Conservation (phyloP, 306 rosid genomes). For the Chamaecrista fasciculata region DNA sequence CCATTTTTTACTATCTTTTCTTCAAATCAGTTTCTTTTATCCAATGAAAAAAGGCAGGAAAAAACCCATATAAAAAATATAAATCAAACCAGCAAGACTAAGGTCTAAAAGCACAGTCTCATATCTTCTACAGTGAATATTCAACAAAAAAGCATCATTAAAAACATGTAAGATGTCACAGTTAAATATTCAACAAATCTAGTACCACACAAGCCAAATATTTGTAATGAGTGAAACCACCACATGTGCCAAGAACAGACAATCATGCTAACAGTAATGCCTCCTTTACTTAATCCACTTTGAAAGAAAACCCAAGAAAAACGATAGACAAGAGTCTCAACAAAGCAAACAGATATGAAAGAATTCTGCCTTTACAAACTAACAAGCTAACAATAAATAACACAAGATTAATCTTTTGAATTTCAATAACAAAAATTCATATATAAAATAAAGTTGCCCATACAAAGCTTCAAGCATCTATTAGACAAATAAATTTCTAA, state of each 20-base stretch:
- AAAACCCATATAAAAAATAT: not conserved
- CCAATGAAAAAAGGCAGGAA: not conserved
- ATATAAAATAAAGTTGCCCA: conserved; percentile 18
- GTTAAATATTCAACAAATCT: conserved; percentile 5
- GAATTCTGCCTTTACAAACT: not conserved
- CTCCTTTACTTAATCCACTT: not conserved
- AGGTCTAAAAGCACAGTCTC: not conserved
- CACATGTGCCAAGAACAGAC: not conserved
- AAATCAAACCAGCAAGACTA: not conserved
- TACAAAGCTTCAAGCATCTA: conserved; percentile 7
- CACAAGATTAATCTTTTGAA: not conserved
- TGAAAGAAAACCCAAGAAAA: not conserved
- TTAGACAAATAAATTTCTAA: conserved; percentile 40
- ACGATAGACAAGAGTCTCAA: no score
- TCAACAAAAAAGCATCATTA: not conserved
- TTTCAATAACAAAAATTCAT: conserved; percentile 8
- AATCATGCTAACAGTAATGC: not conserved
- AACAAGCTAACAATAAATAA: not conserved
- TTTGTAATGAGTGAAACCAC: not conserved
- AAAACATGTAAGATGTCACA: conserved; percentile 20
- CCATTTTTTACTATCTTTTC: not conserved
- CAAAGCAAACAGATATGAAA: not conserved
- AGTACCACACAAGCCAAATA: not conserved
- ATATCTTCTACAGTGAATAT: not conserved
- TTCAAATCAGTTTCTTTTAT: not conserved